These are phyloP conservation scores for Phytopythium chamaehyphon DNA, from an alignment of 352 stramenopile genomes.

Conservation along the genomic window DNA sequence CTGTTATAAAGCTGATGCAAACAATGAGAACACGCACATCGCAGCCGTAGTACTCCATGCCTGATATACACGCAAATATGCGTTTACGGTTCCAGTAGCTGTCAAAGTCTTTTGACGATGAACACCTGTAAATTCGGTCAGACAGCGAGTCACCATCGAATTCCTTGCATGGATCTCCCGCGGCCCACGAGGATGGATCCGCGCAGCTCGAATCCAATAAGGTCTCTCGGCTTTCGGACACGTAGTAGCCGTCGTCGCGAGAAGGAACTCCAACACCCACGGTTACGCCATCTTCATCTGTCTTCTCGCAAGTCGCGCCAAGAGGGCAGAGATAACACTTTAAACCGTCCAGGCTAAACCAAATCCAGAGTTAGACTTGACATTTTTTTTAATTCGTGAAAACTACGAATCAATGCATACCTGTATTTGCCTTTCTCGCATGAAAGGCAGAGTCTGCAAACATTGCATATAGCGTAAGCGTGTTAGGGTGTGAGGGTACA, in stretches of 20 bases:
- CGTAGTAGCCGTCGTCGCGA: slow-evolving; percentile 40
- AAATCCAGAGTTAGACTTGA: background rate
- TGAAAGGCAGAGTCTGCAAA: slow-evolving; percentile 34
- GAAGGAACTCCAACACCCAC: slow-evolving; percentile 39
- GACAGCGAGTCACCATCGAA: slow-evolving; percentile 24
- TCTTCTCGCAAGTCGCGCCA: slow-evolving; percentile 42
- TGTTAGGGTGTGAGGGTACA: background rate
- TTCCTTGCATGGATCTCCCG: slow-evolving; percentile 44
- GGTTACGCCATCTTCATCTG: slow-evolving; percentile 20
- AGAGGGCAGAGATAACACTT: slow-evolving; percentile 59
- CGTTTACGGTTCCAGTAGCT: slow-evolving; percentile 50
- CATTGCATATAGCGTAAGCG: too few species aligned
- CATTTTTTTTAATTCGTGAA: too few species aligned
- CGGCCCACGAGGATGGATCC: slow-evolving; percentile 31
- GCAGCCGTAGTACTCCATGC: slow-evolving; percentile 57
- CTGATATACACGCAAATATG: slow-evolving; percentile 57
- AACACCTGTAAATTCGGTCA: slow-evolving; percentile 42
- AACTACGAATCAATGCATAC: slow-evolving; percentile 14
- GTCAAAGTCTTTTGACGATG: slow-evolving; percentile 27
- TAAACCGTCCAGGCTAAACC: slow-evolving; percentile 50
- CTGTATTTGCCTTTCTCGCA: slow-evolving; percentile 69
- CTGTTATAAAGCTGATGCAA: too few species aligned
- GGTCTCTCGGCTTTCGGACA: slow-evolving; percentile 36
- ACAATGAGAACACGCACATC: slow-evolving; percentile 31
- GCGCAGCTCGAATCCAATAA: slow-evolving; percentile 31